Evolutionary conservation across 495 filamentous ascomycete species (phyloP).

Genomic region (Astrocystis sublimbata): DNA sequence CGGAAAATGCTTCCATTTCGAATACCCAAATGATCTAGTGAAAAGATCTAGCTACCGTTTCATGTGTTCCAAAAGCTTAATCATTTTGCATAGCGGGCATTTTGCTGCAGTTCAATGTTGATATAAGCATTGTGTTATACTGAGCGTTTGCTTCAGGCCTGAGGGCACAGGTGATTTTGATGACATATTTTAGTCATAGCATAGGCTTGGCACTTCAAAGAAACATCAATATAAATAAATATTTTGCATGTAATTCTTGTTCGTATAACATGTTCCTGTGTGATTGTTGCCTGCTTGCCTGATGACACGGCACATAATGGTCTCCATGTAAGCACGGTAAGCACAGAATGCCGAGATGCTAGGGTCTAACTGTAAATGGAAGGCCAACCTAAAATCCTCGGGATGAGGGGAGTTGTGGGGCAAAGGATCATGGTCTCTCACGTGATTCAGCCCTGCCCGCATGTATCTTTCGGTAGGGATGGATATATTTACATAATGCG

Average conservation of each 20-base stretch:
- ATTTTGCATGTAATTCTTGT: no score
- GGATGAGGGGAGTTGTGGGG: background rate
- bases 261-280: no score
- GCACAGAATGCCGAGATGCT: no score
- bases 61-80: slow-evolving; percentile 1
- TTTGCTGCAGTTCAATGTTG: background rate
- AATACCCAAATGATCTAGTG: slow-evolving; percentile 15
- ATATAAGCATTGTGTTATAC: no score
- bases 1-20: slow-evolving; percentile 4
- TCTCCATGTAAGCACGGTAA: background rate
- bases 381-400: background rate
- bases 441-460: slow-evolving; percentile 38
- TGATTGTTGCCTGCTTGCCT: background rate
- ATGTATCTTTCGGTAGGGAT: no score
- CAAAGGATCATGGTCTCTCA: slow-evolving; percentile 15
- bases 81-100: slow-evolving; percentile 1
- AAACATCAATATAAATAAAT: no score
- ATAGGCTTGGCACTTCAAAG: no score
- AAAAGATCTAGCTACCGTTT: slow-evolving; percentile 8
- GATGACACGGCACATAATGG: background rate
- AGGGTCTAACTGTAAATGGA: slow-evolving; percentile 4
- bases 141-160: no score
- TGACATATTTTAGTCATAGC: no score
- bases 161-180: no score
- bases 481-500: no score